Base-by-base conservation (phyloP, 1,139 yeast genomes). In the Saccharomyces uvarum region DNA sequence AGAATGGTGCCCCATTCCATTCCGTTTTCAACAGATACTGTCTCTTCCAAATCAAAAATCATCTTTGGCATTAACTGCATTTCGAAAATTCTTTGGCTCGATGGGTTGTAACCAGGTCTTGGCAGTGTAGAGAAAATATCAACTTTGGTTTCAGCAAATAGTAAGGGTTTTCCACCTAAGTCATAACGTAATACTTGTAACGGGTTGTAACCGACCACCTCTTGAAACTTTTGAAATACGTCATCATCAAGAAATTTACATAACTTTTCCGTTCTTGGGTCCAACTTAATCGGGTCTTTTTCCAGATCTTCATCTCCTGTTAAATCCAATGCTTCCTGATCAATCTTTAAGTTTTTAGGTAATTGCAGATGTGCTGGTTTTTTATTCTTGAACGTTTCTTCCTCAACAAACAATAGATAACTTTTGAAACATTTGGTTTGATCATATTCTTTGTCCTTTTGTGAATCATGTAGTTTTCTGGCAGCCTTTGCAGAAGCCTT, bases 1-100 rank as follows among this genome's bases (percentile, higher is more conserved):
- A 89, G 75, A 42, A 93, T 87, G 0, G 98, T 88, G 1, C 98
- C 98, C 99, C 99, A 93, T 58, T 93, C 95, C 96, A 93, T 93
- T 7, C 98, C 97, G 47, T 82, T 82, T 9, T 78, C 70, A 27
- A 84, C 76, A 50, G 74, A 73, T 7, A 48, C 75, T 70, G 46
- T 67, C 68, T 74, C 75, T 67, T 93, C 98, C 51, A 93, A 76
- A 63, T 88, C 93, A 59, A 88, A 76, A 53, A 93, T 91, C 53
- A 91, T 82, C 68, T 88, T 88, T 4, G 99, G 99, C 98, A 93
- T 91, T 54, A 93, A 71, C 69, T 93, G 99, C 55, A 91, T 73
- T 70, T 93, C 99, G 63, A 89, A 87, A 24, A 78, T 79, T 59
- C 96, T 78, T 6, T 63, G 58, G 0, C 85, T 79, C 0, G 85